Conservation (phyloP, 306 rosid genomes). For the Vigna reflexopilosa region DNA sequence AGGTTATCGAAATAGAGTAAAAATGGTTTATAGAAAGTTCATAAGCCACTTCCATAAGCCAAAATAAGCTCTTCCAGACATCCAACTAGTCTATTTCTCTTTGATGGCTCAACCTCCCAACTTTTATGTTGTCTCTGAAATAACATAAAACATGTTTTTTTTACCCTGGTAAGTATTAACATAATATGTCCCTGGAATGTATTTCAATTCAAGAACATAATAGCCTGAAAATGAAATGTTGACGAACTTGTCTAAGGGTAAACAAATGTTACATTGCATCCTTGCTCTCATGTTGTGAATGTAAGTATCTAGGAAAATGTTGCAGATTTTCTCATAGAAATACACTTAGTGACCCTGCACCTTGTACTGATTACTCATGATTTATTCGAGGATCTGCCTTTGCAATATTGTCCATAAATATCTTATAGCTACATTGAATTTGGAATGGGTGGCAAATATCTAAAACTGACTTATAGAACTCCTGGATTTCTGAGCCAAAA, state of each 20-base stretch:
- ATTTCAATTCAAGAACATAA: background rate
- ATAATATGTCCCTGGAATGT: constrained; percentile 2
- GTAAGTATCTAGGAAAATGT: constrained; percentile 23
- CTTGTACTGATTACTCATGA: background rate
- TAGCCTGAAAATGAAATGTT: constrained; percentile 18
- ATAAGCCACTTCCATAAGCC: background rate
- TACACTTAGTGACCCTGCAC: no score
- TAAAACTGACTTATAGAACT: background rate
- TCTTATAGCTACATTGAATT: background rate
- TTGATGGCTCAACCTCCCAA: constrained; percentile 1
- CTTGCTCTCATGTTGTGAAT: constrained; percentile 23
- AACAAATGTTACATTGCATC: constrained; percentile 17
- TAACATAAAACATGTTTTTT: constrained; percentile 31
- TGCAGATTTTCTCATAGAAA: background rate
- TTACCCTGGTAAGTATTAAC: constrained; percentile 19
- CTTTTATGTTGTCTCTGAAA: constrained; percentile 8
- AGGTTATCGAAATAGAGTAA: background rate
- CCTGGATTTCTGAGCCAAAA: constrained; percentile 6
- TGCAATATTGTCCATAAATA: background rate
- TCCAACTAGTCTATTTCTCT: background rate
- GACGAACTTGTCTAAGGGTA: constrained; percentile 23
- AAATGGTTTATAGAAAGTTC: background rate
- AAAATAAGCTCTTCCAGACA: background rate
- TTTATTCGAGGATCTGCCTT: constrained; percentile 11
- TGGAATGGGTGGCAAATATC: constrained; percentile 13